Evolutionary conservation across 2,329 filamentous ascomycete genomes (phyloP), one percentile per base, ranked within the genome.

Genomic region (Leptodontidium sp.): DNA sequence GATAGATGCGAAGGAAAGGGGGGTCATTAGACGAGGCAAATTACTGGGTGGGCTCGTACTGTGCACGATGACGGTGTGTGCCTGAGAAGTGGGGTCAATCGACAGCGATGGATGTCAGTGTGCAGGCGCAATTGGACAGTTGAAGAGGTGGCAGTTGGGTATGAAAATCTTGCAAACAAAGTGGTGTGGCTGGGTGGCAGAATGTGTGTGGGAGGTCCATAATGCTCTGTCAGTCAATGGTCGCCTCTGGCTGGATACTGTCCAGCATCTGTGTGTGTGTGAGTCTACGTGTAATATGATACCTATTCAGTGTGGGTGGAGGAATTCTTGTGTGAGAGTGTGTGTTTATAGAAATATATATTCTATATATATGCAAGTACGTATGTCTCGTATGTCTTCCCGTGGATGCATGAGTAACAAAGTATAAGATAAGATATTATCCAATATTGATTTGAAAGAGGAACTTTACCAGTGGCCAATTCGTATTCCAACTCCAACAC

Each of bases 41-140:
- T 17, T 45, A 61, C 40, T 49, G 32, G 40, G 40, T 32, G 40
- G 40, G 58, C 58, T 47, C 40, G 40, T 47, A 47, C 29, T 35
- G 58, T 61, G 58, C 58, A 61, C 40, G 43, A 61, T 61, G 58
- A 61, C 58, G 58, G 40, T 49, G 40, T 61, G 58, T 61, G 40
- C 58, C 58, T 61, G 58, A 35, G 24, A 49, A 32, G 55, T 59
- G 32, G 35, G 43, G 55, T 21, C 32, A 59, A 43, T 21, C 24
- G 14, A 61, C 58, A 32, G 40, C 35, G 58, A 61, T 15, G 45
- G 12, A 35, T 61, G 40, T 49, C 55, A 59, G 55, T 43, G 55
- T 43, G 55, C 53, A 38, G 38, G 35, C 35, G 21, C 35, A 59
- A 43, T 59, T 43, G 55, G 21, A 43, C 9, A n/a, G 11, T 14